Evolutionary conservation across 208 protist species (phyloP), one percentile per base, ranked within the genome.

Genomic region (Acanthamoeba culbertsoni): DNA sequence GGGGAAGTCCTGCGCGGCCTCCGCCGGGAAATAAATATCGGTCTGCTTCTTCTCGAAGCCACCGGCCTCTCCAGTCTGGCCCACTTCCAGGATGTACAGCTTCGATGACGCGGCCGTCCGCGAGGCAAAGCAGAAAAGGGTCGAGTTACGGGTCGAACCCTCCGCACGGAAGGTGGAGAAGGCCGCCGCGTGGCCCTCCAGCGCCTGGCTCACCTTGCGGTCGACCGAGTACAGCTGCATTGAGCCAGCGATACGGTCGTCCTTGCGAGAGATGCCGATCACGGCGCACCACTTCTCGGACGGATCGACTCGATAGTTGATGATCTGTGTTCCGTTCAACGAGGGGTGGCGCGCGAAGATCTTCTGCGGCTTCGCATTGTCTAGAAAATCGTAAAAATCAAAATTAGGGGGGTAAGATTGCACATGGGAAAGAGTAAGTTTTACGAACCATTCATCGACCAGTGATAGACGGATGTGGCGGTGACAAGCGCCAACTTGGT

Each of bases 211-310:
- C 57, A 98, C 97, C 65, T 96, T 95, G 93, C 99, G 99, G 88
- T 99, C 98, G 10, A 99, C 97, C 35, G 98, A 99, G 97, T 99
- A 99, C 14, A 99, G 96, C 93, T 99, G 98, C 93, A 99, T 98
- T 82, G 97, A 97, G 40, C 99, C 99, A 23, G 98, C 98, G 94
- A 99, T 98, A 42, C 90, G 90, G 31, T 98, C 97, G 20, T 96
- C 93, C 91, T 93, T 68, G 40, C 57, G 26, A 45, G 63, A 93
- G 86, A 99, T 99, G 79, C 99, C 99, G 31, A 98, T 98, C 10
- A 99, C 96, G n/a, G 99, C 94, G 33, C 98, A 96, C 99, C 99
- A 99, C 96, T 99, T 98, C 96, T 98, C 97, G 71, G 96, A 90
- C 14, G 93, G 93, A 82, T 99, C 98, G 1, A 97, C 95, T 93